These are phyloP conservation scores for Cladophialophora bantiana DNA, from an alignment of 2,329 filamentous ascomycete genomes.

Conservation along the genomic window DNA sequence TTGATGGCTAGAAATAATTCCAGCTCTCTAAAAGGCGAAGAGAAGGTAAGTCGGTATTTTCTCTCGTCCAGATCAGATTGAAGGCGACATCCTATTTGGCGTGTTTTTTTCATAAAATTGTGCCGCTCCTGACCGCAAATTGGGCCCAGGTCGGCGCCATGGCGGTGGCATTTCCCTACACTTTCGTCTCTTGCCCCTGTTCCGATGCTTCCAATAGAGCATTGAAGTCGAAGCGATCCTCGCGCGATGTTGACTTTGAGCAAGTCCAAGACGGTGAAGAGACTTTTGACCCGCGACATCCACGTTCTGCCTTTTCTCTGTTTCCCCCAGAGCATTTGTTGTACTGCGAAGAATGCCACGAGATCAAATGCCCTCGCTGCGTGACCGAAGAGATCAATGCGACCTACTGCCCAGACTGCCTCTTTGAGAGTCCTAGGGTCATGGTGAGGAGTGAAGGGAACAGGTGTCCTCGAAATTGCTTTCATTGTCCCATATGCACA, in stretches of 20 bases:
- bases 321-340: constrained; percentile 92
- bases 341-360: constrained; percentile 96
- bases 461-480: constrained; percentile 93
- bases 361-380: constrained; percentile 92
- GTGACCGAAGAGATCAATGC: constrained; percentile 92
- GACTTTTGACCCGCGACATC: constrained; percentile 84
- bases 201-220: constrained; percentile 45
- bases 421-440: constrained; percentile 95
- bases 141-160: constrained; percentile 46
- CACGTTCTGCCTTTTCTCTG: constrained; percentile 87
- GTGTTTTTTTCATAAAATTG: background rate
- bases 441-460: constrained; percentile 93
- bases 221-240: constrained; percentile 35
- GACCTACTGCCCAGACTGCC: constrained; percentile 92
- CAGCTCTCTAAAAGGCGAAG: background rate
- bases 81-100: background rate
- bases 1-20: background rate
- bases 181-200: constrained; percentile 70
- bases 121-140: background rate
- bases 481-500: constrained; percentile 89
- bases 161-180: constrained; percentile 67
- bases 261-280: constrained; percentile 73
- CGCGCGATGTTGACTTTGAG: constrained; percentile 43
- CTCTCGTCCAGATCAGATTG: background rate
- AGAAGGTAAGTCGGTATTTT: constrained; percentile 11